Evolutionary conservation across 73 alveolate species (phyloP).

Genomic region (Tetrahymena elliotti): DNA sequence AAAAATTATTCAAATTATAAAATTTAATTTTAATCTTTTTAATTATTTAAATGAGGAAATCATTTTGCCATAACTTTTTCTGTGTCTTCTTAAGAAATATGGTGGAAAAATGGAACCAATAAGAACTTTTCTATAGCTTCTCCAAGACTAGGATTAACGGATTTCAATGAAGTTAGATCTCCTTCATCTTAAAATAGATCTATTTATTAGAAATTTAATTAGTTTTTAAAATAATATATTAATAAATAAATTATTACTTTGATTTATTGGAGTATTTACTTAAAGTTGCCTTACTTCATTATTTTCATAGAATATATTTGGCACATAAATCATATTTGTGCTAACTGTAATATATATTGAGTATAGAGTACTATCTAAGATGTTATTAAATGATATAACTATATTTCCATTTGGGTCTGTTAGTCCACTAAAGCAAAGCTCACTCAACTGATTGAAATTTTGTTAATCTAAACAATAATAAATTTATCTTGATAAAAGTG

Average conservation of each 20-base stretch:
- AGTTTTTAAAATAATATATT: background rate
- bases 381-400: background rate
- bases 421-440: background rate
- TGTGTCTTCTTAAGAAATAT: background rate
- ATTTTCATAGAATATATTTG: background rate
- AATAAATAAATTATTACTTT: background rate
- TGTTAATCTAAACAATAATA: background rate
- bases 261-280: background rate
- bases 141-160: background rate
- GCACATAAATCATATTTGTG: background rate
- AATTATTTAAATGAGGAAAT: background rate
- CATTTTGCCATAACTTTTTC: background rate
- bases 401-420: background rate
- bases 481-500: background rate
- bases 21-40: background rate
- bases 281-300: background rate
- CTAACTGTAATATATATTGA: background rate
- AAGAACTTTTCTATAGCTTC: background rate
- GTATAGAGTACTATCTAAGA: background rate
- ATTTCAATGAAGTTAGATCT: background rate
- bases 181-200: background rate
- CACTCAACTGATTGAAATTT: background rate
- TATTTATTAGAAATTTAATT: background rate
- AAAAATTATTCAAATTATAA: too few relatives aligned
- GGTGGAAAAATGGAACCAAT: background rate